Conservation (phyloP, 495 filamentous ascomycete species). For the Hypoxylon crocopeplum region DNA sequence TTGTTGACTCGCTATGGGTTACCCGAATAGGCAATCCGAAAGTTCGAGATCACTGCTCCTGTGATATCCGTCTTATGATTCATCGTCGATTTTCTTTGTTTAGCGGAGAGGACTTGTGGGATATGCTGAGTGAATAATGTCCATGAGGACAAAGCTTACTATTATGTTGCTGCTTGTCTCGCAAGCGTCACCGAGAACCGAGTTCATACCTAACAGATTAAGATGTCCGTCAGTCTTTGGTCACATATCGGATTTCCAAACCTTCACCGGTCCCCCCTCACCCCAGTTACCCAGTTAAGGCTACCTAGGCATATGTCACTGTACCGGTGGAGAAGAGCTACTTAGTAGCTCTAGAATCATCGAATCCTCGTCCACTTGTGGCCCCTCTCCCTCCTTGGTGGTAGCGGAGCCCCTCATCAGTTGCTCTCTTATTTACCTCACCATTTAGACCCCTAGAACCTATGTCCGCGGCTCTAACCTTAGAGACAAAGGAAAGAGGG, state of each 20-base stretch:
- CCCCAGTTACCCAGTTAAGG: constrained; percentile 21
- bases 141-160: neutral
- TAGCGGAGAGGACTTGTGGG: constrained; percentile 14
- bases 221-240: constrained; percentile 10
- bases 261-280: constrained; percentile 30
- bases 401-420: constrained; percentile 28
- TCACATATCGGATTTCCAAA: constrained; percentile 27
- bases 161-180: constrained; percentile 12
- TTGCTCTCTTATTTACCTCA: constrained; percentile 23
- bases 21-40: constrained; percentile 35
- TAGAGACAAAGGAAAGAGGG: constrained; percentile 19
- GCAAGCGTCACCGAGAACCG: constrained; percentile 17
- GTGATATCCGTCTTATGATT: constrained; percentile 18
- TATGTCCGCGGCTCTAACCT: constrained; percentile 6
- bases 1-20: constrained; percentile 23
- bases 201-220: constrained; percentile 7
- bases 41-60: constrained; percentile 9
- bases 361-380: constrained; percentile 18
- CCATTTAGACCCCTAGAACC: constrained; percentile 14
- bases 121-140: too few relatives aligned
- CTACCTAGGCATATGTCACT: constrained; percentile 22
- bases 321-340: constrained; percentile 23
- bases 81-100: constrained; percentile 24
- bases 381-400: constrained; percentile 22
- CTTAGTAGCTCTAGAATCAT: constrained; percentile 32